Base-by-base conservation (phyloP, 177 flowering plant genomes). In the Vitis hybrid region DNA sequence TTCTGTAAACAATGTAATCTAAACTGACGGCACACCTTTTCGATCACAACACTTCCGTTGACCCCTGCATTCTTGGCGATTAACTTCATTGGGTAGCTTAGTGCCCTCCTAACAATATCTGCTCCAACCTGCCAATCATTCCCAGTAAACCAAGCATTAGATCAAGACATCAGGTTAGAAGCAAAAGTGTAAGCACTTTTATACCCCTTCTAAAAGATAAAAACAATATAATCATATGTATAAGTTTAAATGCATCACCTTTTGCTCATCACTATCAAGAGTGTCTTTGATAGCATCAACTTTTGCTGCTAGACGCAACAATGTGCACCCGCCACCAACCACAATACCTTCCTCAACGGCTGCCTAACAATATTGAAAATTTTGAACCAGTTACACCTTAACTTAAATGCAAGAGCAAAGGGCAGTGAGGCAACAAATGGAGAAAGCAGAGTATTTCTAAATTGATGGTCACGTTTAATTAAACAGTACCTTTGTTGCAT, bases 281-380 rank as follows among this genome's bases (percentile, higher is more conserved):
- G 70, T 75, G 8, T 75, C 90, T 81, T 81, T 93, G 11, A 95
- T 93, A 59, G 96, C 94, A 77, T 95, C 99, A 49, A 95, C 98
- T 77, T 93, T 91, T 3, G 94, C 68, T 5, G 99, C 91, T 65
- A 93, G 89, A 75, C 99, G 86, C 65, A 95, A 77, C 48, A 95
- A 68, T 10, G 99, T 88, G 75, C 99, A 94, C 55, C 99, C 99
- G 72, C 99, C 99, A 60, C 99, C 98, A 73, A 95, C 99, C 18
- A 95, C 99, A 74, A 95, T 95, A 59, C 99, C 99, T 72, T 95
- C 99, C 85, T 95, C 99, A 62, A 95, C 99, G 63, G 99, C 99
- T 5, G 99, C 99, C 98, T 90, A 80, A 50, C 67, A 74, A 56
- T 12, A 65, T 74, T 22, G 13, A 0, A 52, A 39, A 60, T 21